Conservation (phyloP, 208 protist genomes). For the Acanthamoeba royreba region DNA sequence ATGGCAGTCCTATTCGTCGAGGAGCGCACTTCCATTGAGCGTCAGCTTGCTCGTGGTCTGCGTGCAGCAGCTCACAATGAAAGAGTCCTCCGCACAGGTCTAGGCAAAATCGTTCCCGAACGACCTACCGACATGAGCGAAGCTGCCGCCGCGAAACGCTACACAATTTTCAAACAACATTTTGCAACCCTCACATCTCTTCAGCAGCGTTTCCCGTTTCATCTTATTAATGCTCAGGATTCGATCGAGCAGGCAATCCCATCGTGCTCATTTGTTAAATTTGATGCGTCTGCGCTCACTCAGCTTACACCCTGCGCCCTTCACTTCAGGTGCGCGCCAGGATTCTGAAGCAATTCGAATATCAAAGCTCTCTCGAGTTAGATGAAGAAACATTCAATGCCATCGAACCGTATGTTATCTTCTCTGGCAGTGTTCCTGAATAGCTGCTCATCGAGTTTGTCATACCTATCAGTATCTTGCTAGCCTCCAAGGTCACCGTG, state of each 20-base stretch:
- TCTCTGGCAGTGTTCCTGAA: too few relatives aligned
- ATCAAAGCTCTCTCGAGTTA: background rate
- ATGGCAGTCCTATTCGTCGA: slow-evolving; percentile 9
- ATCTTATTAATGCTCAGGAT: background rate
- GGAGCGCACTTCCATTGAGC: slow-evolving; percentile 1
- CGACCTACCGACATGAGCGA: background rate
- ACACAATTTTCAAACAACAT: slow-evolving; percentile 2
- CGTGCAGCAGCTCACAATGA: background rate
- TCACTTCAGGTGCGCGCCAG: background rate
- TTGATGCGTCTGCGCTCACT: too few relatives aligned
- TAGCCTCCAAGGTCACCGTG: background rate
- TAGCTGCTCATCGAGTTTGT: too few relatives aligned
- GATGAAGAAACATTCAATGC: background rate
- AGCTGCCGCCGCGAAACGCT: background rate
- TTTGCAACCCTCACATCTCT: background rate
- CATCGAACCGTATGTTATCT: too few relatives aligned
- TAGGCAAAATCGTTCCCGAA: background rate
- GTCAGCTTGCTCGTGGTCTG: background rate
- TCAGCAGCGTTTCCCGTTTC: background rate
- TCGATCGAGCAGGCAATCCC: background rate
- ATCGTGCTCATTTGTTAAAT: too few relatives aligned
- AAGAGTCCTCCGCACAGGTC: background rate
- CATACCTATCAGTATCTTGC: background rate
- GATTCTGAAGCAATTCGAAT: background rate
- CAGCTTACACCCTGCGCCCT: too few relatives aligned